phyloP scores from a whole-genome alignment of 2,329 filamentous ascomycete species.

The Ophioceras dolichostomum region DNA sequence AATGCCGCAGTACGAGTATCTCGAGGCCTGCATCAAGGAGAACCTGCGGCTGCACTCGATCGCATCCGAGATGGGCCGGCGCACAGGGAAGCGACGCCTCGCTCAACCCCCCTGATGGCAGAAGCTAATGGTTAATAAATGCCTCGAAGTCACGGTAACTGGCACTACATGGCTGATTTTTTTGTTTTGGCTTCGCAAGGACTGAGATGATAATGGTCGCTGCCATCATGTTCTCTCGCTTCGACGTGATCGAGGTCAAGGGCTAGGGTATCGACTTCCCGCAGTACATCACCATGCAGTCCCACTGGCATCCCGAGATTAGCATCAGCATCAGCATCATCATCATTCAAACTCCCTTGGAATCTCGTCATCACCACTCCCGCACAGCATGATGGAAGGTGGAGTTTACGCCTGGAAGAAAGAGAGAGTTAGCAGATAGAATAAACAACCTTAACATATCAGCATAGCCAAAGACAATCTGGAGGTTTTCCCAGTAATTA shows the following conservation, averaged over 20 bases:
- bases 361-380: too few species aligned
- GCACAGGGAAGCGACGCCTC: not conserved
- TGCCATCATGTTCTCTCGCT: constrained; percentile 11
- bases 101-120: too few species aligned
- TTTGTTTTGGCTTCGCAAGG: not conserved
- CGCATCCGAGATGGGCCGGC: not conserved
- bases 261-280: constrained; percentile 11
- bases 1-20: constrained; percentile 1
- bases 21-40: constrained; percentile 4
- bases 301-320: too few species aligned
- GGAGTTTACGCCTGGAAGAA: too few species aligned
- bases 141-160: not conserved
- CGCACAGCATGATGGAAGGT: too few species aligned
- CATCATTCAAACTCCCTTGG: too few species aligned
- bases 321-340: too few species aligned
- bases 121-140: too few species aligned
- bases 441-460: too few species aligned
- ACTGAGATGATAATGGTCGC: constrained; percentile 12
- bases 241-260: constrained; percentile 10
- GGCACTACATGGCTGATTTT: constrained; percentile 1
- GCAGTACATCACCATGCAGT: constrained; percentile 14
- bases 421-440: too few species aligned
- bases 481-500: too few species aligned
- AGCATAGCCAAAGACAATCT: too few species aligned
- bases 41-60: constrained; percentile 3